phyloP scores from a whole-genome alignment of 177 flowering plant genomes.

The Telopea speciosissima region DNA sequence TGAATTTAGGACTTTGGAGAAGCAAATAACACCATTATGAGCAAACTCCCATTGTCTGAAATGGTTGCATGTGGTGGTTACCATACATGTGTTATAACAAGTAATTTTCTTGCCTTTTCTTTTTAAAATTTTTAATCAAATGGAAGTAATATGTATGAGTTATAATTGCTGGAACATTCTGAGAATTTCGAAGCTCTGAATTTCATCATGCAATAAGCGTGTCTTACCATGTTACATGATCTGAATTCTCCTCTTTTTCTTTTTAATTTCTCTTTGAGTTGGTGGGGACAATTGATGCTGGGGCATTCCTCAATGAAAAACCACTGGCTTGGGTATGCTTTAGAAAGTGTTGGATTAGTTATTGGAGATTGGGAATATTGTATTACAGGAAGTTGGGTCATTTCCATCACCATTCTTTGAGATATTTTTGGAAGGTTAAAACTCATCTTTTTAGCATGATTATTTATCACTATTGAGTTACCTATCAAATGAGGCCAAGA shows the following conservation, averaged over 20 bases:
- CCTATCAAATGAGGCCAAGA: no score
- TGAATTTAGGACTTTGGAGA: conserved; percentile 46
- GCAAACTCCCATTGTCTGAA: conserved; percentile 49
- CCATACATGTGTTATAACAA: conserved; percentile 79
- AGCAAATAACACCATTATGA: conserved; percentile 35
- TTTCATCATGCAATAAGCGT: not conserved
- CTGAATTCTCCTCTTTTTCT: not conserved
- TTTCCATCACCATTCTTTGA: no score
- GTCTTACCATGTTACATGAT: not conserved
- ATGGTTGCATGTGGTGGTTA: conserved; percentile 94
- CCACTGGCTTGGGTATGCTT: no score
- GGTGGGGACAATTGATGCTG: not conserved
- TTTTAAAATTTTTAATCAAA: not conserved
- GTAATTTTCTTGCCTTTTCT: conserved; percentile 28
- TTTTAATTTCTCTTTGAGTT: not conserved
- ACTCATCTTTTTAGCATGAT: no score
- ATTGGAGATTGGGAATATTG: no score
- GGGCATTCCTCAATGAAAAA: not conserved
- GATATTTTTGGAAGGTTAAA: no score
- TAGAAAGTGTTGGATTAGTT: no score
- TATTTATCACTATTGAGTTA: no score
- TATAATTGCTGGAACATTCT: not conserved
- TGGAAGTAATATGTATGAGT: not conserved
- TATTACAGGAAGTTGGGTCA: no score
- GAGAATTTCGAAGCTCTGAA: not conserved